Evolutionary conservation across 2,329 filamentous ascomycete genomes (phyloP).

Genomic region (Colletotrichum tanaceti): DNA sequence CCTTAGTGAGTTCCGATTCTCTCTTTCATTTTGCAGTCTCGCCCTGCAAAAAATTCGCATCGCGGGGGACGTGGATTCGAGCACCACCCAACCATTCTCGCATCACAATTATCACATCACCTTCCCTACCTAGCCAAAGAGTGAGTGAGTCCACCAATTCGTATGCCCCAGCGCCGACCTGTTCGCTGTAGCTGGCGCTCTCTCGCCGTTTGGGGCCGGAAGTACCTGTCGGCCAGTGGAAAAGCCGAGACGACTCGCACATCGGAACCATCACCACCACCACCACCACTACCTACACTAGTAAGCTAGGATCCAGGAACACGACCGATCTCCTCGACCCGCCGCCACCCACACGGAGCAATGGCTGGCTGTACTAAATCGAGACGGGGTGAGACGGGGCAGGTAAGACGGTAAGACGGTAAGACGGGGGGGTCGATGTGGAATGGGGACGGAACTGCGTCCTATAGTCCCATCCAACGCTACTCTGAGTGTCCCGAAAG

Average conservation of each 20-base stretch:
- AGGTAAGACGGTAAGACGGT: too few relatives aligned
- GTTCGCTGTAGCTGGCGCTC: neutral
- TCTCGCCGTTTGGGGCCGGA: neutral
- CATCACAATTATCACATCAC: too few relatives aligned
- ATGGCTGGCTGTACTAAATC: conserved; percentile 35
- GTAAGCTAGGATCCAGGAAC: conserved; percentile 39
- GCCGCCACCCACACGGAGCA: conserved; percentile 31
- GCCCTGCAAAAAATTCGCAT: conserved; percentile 1
- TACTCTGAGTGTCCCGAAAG: conserved; percentile 8
- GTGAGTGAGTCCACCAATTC: too few relatives aligned
- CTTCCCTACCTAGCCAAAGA: too few relatives aligned
- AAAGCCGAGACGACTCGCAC: conserved; percentile 1
- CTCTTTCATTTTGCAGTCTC: too few relatives aligned
- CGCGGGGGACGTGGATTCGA: conserved; percentile 15
- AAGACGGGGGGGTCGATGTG: conserved; percentile 18
- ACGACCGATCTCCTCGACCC: conserved; percentile 15
- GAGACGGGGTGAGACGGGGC: conserved; percentile 2
- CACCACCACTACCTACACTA: neutral
- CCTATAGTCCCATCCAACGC: neutral
- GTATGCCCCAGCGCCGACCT: neutral
- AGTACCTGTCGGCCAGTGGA: conserved; percentile 30
- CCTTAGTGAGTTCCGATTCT: too few relatives aligned
- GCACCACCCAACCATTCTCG: neutral
- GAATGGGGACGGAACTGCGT: too few relatives aligned
- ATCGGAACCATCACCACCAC: conserved; percentile 9